Evolutionary conservation across 352 stramenopile genomes (phyloP).

Genomic region (Phytophthora ohioensis): DNA sequence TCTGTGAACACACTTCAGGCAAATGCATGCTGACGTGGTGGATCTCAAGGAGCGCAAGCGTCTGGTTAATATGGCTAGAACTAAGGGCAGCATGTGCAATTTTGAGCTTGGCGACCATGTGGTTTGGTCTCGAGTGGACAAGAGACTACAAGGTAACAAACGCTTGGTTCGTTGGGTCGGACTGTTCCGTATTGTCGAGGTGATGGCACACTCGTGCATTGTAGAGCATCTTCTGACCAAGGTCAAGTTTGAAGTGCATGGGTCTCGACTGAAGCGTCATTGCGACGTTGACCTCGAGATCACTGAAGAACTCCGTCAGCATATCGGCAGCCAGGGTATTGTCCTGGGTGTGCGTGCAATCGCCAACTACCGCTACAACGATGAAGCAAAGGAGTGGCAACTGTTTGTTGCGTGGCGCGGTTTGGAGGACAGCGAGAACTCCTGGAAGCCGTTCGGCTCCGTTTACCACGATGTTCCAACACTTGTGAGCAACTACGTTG

Average conservation of each 20-base stretch:
- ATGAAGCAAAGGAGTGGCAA: not conserved
- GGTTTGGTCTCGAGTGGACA: not conserved
- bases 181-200: not conserved
- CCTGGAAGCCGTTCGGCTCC: not conserved
- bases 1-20: not conserved
- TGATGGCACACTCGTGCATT: not conserved
- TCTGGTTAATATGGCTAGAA: not conserved
- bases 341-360: not conserved
- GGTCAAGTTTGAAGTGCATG: not conserved
- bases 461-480: not conserved
- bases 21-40: not conserved
- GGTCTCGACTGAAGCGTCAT: not conserved
- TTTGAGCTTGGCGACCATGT: not conserved
- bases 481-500: too few species aligned
- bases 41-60: not conserved
- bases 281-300: not conserved
- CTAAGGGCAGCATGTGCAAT: not conserved
- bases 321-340: not conserved
- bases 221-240: not conserved
- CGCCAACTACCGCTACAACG: not conserved
- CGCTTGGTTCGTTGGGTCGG: not conserved
- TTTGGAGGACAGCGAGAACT: constrained; percentile 1
- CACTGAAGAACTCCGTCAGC: not conserved
- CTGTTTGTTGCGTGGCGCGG: not conserved
- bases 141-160: constrained; percentile 2